Evolutionary conservation across 345 rosid genomes (phyloP), one percentile per base, ranked within the genome.

Genomic region (Arabidopsis arenosa): DNA sequence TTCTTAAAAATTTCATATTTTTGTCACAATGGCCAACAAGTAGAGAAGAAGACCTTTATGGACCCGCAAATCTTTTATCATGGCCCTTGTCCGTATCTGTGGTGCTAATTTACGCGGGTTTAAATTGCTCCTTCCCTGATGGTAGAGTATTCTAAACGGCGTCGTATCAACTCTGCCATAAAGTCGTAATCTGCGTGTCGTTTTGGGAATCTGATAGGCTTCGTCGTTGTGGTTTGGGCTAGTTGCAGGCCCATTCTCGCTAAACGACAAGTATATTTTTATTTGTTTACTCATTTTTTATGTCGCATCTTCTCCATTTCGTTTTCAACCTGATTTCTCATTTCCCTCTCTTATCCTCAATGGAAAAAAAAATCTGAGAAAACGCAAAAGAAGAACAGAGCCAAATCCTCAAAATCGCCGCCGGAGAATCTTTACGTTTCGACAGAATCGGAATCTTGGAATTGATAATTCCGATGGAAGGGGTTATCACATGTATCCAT

Each of bases 401-500:
- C 59, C 44, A 37, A 45, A 67, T 60, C 77, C 60, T 61, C 70
- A 79, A 70, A 66, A 53, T 63, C 70, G 55, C 66, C 81, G 75
- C 75, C 80, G 66, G 78, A 23, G 70, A 73, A 44, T 65, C 53
- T 66, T 15, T 61, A 18, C 30, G 49, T 48, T 65, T 56, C 14
- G 30, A 44, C 26, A 41, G 7, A 68, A 44, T 44, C 15, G 9
- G 5, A 15, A 26, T 47, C 0, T 48, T 7, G n/a, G 43, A 65
- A 60, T 74, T 63, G 56, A 57, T 40, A 13, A 51, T 57, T 61
- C 59, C 23, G 13, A 65, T 75, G 73, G 54, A 65, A 68, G 85
- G 87, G 80, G 85, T 80, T 45, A 58, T 83, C 75, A 70, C 85
- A 11, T 80, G 70, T 65, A 72, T 85, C 28, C 83, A 72, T 62